Evolutionary conservation across 345 rosid genomes (phyloP).

Genomic region (Eucalyptus erythrocorys): DNA sequence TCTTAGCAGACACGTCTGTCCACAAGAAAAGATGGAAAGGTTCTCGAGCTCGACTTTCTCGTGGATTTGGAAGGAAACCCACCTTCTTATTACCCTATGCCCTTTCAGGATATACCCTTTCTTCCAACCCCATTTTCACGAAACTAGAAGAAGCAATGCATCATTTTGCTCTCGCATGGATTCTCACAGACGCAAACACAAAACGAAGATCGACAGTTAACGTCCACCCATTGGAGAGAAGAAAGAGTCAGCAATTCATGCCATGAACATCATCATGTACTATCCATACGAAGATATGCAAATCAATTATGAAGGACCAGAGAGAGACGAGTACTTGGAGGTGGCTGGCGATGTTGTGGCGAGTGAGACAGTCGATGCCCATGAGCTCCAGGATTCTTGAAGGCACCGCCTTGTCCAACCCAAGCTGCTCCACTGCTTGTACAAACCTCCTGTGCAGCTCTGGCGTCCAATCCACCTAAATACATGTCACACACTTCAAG

Average conservation of each 20-base stretch:
- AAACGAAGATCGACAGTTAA: neutral
- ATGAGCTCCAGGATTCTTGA: constrained; percentile 88
- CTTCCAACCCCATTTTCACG: neutral
- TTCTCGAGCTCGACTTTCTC: neutral
- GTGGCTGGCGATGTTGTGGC: constrained; percentile 96
- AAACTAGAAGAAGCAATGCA: neutral
- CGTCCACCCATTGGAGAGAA: neutral
- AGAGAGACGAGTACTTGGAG: constrained; percentile 50
- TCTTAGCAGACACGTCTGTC: neutral
- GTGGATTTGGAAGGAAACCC: neutral
- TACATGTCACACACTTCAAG: neutral
- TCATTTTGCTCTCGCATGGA: neutral
- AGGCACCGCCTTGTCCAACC: constrained; percentile 97
- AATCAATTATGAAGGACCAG: neutral
- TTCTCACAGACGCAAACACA: neutral
- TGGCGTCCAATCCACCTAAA: constrained; percentile 96
- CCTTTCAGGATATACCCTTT: neutral
- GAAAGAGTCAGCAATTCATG: neutral
- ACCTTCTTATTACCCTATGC: neutral
- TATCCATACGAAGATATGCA: neutral
- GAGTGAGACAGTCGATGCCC: constrained; percentile 90
- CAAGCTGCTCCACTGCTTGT: constrained; percentile 96
- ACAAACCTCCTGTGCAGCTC: constrained; percentile 92
- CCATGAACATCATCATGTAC: neutral
- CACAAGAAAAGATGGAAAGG: neutral